phyloP scores from a whole-genome alignment of 2,329 filamentous ascomycete species.

The Tolypocladium ovalisporum region DNA sequence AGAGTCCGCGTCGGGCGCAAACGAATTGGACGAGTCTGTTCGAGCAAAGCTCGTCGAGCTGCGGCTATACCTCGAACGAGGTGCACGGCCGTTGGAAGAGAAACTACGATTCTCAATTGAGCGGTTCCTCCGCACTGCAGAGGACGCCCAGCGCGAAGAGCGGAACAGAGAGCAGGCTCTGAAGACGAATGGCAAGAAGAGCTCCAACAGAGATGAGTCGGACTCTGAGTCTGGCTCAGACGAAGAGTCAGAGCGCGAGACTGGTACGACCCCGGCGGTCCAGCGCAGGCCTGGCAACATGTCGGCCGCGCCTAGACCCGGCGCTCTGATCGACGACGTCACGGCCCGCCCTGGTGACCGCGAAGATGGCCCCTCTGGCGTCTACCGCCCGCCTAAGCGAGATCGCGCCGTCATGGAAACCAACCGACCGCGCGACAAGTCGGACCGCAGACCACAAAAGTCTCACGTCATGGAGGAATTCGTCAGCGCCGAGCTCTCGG shows the following conservation, averaged over 20 bases:
- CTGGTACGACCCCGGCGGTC: slow-evolving; percentile 20
- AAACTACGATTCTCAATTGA: slow-evolving; percentile 93
- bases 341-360: slow-evolving; percentile 13
- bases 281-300: slow-evolving; percentile 1
- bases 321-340: slow-evolving; percentile 21
- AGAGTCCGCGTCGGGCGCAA: slow-evolving; percentile 13
- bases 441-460: slow-evolving; percentile 52
- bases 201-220: slow-evolving; percentile 8
- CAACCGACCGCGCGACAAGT: slow-evolving; percentile 47
- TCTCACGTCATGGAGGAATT: slow-evolving; percentile 90
- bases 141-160: slow-evolving; percentile 50
- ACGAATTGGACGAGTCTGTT: slow-evolving; percentile 50
- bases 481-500: slow-evolving; percentile 71
- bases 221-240: slow-evolving; percentile 18
- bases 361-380: slow-evolving; percentile 43
- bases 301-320: slow-evolving; percentile 21
- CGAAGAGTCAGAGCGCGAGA: slow-evolving; percentile 24
- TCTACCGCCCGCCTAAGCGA: slow-evolving; percentile 84
- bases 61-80: slow-evolving; percentile 86
- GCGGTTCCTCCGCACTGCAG: slow-evolving; percentile 79
- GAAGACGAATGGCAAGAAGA: slow-evolving; percentile 13
- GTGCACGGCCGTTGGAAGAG: slow-evolving; percentile 79
- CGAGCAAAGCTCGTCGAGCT: slow-evolving; percentile 84
- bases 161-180: slow-evolving; percentile 20
- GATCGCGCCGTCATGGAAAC: slow-evolving; percentile 77